phyloP scores from a whole-genome alignment of 163 green algal genomes.

The Chlorella variabilis region DNA sequence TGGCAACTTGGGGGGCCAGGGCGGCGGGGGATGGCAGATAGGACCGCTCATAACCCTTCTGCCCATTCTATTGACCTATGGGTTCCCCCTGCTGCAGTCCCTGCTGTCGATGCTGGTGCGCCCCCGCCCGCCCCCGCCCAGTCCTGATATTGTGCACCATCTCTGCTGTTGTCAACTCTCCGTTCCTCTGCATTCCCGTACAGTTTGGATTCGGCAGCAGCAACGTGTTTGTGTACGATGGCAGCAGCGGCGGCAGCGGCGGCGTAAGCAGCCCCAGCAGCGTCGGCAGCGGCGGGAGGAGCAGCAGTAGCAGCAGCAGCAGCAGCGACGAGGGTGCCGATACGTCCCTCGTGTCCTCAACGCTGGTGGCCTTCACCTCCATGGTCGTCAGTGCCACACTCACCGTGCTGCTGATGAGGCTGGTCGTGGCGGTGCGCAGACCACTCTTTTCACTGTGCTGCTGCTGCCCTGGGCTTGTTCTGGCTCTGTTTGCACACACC shows the following conservation, averaged over 20 bases:
- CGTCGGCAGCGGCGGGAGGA: not conserved
- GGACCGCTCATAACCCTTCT: conserved; percentile 18
- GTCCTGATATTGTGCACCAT: too few relatives aligned
- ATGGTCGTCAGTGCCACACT: conserved; percentile 1
- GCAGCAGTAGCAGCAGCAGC: not conserved
- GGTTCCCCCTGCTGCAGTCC: not conserved
- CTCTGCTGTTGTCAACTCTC: too few relatives aligned
- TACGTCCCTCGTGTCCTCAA: too few relatives aligned
- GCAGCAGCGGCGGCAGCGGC: not conserved
- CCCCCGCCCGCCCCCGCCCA: too few relatives aligned
- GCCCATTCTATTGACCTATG: not conserved
- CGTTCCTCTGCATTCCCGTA: too few relatives aligned
- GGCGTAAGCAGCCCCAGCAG: not conserved
- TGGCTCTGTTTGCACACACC: not conserved
- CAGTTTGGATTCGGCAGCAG: conserved; percentile 13
- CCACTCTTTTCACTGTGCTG: not conserved
- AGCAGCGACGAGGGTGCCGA: not conserved
- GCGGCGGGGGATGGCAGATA: conserved; percentile 23
- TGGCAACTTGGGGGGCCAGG: not conserved
- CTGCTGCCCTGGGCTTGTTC: not conserved
- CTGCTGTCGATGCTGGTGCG: conserved; percentile 23
- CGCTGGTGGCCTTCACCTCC: not conserved
- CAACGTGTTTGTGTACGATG: not conserved
- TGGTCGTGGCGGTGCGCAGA: not conserved
- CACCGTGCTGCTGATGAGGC: not conserved